A percentile compares a stretch with the other conserved stretches of the same genome.
Conservation (phyloP, 495 filamentous ascomycete genomes). For the Pseudoneurospora amorphoporcata region DNA sequence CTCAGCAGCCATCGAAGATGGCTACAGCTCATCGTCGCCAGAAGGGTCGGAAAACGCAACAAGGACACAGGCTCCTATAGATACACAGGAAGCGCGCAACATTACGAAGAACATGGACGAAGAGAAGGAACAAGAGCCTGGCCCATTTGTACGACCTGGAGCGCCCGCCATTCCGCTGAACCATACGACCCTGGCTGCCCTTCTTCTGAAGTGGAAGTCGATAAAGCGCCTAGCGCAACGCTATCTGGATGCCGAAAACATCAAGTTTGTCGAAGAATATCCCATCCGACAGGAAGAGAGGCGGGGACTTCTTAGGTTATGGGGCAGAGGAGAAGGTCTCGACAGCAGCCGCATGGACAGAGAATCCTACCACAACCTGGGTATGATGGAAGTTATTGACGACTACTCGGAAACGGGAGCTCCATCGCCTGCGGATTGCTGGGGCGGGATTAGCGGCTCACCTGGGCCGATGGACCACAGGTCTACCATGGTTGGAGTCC, state of each 20-base stretch:
- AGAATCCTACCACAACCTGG: slow-evolving; percentile 21
- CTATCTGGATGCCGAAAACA: slow-evolving; percentile 30
- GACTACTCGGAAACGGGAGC: slow-evolving; percentile 39
- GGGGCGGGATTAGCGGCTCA: slow-evolving; percentile 39
- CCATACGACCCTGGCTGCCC: slow-evolving; percentile 73
- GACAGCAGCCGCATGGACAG: slow-evolving; percentile 29
- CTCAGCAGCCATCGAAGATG: slow-evolving; percentile 15
- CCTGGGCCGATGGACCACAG: slow-evolving; percentile 27
- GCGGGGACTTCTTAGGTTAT: slow-evolving; percentile 65
- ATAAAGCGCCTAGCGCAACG: slow-evolving; percentile 46
- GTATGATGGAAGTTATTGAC: slow-evolving; percentile 22
- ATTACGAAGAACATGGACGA: slow-evolving; percentile 30
- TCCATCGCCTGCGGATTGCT: slow-evolving; percentile 37
- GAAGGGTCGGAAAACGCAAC: slow-evolving; percentile 2
- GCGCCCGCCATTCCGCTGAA: slow-evolving; percentile 61
- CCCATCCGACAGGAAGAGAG: slow-evolving; percentile 64
- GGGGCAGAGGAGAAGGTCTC: slow-evolving; percentile 66
- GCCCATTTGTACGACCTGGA: slow-evolving; percentile 36
- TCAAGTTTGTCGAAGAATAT: slow-evolving; percentile 54
- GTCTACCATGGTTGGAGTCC: slow-evolving; percentile 40
- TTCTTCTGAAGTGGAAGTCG: slow-evolving; percentile 60
- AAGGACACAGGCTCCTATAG: slow-evolving; percentile 9
- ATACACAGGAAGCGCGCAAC: slow-evolving; percentile 17
- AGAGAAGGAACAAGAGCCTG: slow-evolving; percentile 34
- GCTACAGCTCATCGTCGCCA: slow-evolving; percentile 12